Evolutionary conservation across 768 basidiomycete species (phyloP).

Genomic region (Leccinum barrowsii): DNA sequence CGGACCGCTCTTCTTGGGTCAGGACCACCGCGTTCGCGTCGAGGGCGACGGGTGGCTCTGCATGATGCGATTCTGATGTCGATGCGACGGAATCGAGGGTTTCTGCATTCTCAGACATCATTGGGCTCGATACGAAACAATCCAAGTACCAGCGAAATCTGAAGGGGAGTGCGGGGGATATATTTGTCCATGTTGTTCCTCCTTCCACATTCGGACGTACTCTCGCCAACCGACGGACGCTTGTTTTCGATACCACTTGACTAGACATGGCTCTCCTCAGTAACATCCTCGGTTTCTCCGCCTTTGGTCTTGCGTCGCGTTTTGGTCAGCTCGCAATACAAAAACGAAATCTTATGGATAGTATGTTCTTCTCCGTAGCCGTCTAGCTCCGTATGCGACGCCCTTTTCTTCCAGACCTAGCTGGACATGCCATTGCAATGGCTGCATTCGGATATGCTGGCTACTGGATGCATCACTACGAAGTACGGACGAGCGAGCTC

Average conservation of each 20-base stretch:
- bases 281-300: slow-evolving; percentile 73
- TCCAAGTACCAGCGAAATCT: not conserved
- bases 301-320: slow-evolving; percentile 79
- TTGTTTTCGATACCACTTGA: not conserved
- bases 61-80: slow-evolving; percentile 1
- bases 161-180: slow-evolving; percentile 5
- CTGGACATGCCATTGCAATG: slow-evolving; percentile 68
- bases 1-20: slow-evolving; percentile 22
- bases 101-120: slow-evolving; percentile 16
- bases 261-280: slow-evolving; percentile 57
- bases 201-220: slow-evolving; percentile 13
- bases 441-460: slow-evolving; percentile 67
- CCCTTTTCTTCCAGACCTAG: slow-evolving; percentile 51
- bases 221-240: not conserved
- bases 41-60: slow-evolving; percentile 1
- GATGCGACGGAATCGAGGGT: not conserved
- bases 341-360: slow-evolving; percentile 71
- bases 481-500: slow-evolving; percentile 56
- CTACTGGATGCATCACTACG: slow-evolving; percentile 72
- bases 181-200: slow-evolving; percentile 26
- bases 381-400: not conserved
- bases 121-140: not conserved
- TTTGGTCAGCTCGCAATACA: slow-evolving; percentile 87
- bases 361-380: slow-evolving; percentile 46
- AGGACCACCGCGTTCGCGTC: slow-evolving; percentile 20